A percentile compares a stretch with the other conserved stretches of the same genome.
Evolutionary conservation across 225 moss, liverwort and hornwort species (phyloP).

Genomic region (Polytrichum formosum): DNA sequence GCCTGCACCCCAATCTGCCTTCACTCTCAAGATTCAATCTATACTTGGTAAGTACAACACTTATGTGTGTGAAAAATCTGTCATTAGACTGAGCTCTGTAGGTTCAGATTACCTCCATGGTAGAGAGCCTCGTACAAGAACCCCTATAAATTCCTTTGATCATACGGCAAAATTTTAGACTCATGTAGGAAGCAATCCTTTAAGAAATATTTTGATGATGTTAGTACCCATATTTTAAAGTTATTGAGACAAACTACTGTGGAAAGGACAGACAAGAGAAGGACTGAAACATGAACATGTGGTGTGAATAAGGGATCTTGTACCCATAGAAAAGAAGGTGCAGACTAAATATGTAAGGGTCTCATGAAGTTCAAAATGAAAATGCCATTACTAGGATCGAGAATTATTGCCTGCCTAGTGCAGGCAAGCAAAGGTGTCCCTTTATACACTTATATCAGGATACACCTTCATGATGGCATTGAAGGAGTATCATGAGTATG

Average conservation of each 20-base stretch:
- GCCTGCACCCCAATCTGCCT: slow-evolving; percentile 56
- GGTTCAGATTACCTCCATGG: slow-evolving; percentile 3
- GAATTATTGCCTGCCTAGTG: slow-evolving; percentile 22
- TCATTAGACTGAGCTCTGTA: slow-evolving; percentile 5
- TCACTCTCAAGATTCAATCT: slow-evolving; percentile 47
- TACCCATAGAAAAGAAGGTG: background rate
- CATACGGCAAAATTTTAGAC: background rate
- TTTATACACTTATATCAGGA: slow-evolving; percentile 31
- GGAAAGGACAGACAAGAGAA: too few relatives aligned
- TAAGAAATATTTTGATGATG: background rate
- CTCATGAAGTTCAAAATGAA: slow-evolving; percentile 20
- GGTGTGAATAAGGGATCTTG: too few relatives aligned
- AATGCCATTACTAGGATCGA: slow-evolving; percentile 22
- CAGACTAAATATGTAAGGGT: background rate
- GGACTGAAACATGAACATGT: too few relatives aligned
- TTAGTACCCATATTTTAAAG: too few relatives aligned
- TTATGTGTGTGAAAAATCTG: slow-evolving; percentile 7
- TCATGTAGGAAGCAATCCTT: background rate
- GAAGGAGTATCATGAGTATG: slow-evolving; percentile 38
- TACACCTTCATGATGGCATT: slow-evolving; percentile 30
- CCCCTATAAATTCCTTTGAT: too few relatives aligned
- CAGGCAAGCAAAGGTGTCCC: slow-evolving; percentile 19
- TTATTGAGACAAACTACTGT: too few relatives aligned
- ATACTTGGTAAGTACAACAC: slow-evolving; percentile 12
- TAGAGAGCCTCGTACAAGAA: too few relatives aligned